Percentiles rank a stretch among this genome's conserved stretches.
Conservation (phyloP, 495 filamentous ascomycete genomes). For the Lasiosphaeris hirsuta region DNA sequence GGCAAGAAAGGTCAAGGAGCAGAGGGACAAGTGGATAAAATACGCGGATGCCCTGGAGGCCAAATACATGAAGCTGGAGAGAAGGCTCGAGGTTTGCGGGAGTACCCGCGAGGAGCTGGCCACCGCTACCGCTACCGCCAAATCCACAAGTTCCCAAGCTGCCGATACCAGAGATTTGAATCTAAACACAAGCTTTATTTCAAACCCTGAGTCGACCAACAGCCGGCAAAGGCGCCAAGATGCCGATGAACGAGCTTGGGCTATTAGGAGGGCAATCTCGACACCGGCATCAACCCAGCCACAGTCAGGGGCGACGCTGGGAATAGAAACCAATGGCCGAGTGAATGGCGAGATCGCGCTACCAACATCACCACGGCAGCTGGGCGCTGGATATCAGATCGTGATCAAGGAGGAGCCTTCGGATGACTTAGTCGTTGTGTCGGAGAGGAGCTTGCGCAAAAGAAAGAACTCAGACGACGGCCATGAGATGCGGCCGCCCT, state of each 20-base stretch:
- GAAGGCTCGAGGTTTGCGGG: constrained; percentile 18
- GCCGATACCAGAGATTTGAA: not conserved
- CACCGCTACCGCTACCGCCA: not conserved
- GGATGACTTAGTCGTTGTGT: constrained; percentile 43
- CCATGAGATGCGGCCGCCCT: not conserved
- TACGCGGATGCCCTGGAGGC: constrained; percentile 27
- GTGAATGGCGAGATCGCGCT: constrained; percentile 19
- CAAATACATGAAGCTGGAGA: constrained; percentile 21
- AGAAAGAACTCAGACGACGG: constrained; percentile 31
- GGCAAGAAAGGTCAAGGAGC: constrained; percentile 9
- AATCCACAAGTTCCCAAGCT: not conserved
- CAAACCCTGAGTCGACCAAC: constrained; percentile 12
- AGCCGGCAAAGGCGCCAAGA: not conserved
- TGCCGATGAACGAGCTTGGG: not conserved
- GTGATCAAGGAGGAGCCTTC: constrained; percentile 40
- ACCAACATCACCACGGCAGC: constrained; percentile 21
- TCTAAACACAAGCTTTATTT: constrained; percentile 8
- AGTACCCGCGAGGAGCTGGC: not conserved
- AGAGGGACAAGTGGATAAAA: constrained; percentile 26
- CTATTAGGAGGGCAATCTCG: not conserved
- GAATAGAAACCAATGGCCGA: not conserved
- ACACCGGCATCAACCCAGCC: not conserved
- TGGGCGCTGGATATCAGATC: constrained; percentile 4
- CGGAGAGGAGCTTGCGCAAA: constrained; percentile 41
- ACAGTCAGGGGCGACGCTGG: not conserved